A percentile compares a stretch with the other conserved stretches of the same genome.
Evolutionary conservation across 768 basidiomycete genomes (phyloP).

Genomic region (Phanerodontia chrysosporium): DNA sequence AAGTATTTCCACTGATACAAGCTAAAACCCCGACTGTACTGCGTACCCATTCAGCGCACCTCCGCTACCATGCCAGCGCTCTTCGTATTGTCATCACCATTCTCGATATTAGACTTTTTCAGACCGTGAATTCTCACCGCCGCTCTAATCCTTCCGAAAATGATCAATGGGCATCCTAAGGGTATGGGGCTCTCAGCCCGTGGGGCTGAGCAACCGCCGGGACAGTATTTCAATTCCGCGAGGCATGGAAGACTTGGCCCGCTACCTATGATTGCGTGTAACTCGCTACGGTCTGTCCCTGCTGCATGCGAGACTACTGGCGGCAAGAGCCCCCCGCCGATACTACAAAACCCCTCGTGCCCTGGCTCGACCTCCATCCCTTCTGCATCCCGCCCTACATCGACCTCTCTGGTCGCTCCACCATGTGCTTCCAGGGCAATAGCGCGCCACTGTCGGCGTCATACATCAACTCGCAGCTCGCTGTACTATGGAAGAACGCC

Average conservation of each 20-base stretch:
- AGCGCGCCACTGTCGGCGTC: slow-evolving; percentile 12
- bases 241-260: background rate
- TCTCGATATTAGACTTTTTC: background rate
- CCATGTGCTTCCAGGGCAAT: slow-evolving; percentile 19
- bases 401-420: background rate
- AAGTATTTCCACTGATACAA: too few relatives aligned
- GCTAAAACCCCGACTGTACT: too few relatives aligned
- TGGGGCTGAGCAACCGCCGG: too few relatives aligned
- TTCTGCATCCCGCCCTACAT: background rate
- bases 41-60: background rate
- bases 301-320: background rate
- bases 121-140: background rate
- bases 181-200: background rate
- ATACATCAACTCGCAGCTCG: slow-evolving; percentile 19
- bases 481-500: slow-evolving; percentile 16
- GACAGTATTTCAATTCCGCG: background rate
- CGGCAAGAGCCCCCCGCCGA: background rate
- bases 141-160: background rate
- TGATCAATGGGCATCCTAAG: background rate
- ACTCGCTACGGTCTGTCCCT: background rate
- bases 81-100: background rate
- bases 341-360: background rate
- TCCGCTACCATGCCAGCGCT: background rate
- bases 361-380: background rate
- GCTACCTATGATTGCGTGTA: background rate